Evolutionary conservation across 2,329 filamentous ascomycete genomes (phyloP), one percentile per base, ranked within the genome.

Genomic region (Clathrospora elynae): DNA sequence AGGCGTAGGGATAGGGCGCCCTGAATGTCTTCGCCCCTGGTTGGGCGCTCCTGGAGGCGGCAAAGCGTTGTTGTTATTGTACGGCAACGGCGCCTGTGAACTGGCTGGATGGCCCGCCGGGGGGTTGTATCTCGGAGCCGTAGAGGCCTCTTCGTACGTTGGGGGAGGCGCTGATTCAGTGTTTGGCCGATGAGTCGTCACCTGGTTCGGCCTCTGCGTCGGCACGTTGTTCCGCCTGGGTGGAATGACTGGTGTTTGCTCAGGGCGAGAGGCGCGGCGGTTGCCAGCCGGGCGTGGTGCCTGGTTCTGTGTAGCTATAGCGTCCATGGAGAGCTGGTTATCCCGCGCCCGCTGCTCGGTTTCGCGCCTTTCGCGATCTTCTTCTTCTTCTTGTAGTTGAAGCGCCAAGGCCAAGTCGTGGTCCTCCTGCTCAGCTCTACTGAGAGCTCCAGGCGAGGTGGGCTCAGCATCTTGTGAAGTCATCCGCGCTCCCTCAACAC

Each of bases 371-470:
- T 90, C 83, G 10, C 84, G 80, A 59, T 90, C 85, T 52, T 96
- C 90, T 68, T 97, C 92, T 66, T 96, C 90, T 61, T 97, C 93
- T 66, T 97, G 92, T 1, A 96, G 79, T 64, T 97, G 93, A 5
- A 99, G 77, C 0, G 92, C 91, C 3, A 97, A 78, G 0, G 93
- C 93, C 19, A 96, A 73, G 48, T 93, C 88, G 38, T 80, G 84
- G 46, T 91, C 84, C 59, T 96, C 91, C 71, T 96, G 76, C 83
- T 74, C 95, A 80, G 71, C 86, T 78, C 52, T 77, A 71, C 50
- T 73, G 70, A 12, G 49, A 12, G 57, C 57, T 12, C 44, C 34
- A 45, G 67, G 49, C 33, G 64, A 55, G 48, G 62, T 28, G 32
- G 61, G 18, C 40, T 55, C 42, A 42, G 17, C 60, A 18, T 36